A percentile compares a stretch with the other conserved stretches of the same genome.
Evolutionary conservation across 148 eudicot species (phyloP).

Genomic region (Pouteria glomerata): DNA sequence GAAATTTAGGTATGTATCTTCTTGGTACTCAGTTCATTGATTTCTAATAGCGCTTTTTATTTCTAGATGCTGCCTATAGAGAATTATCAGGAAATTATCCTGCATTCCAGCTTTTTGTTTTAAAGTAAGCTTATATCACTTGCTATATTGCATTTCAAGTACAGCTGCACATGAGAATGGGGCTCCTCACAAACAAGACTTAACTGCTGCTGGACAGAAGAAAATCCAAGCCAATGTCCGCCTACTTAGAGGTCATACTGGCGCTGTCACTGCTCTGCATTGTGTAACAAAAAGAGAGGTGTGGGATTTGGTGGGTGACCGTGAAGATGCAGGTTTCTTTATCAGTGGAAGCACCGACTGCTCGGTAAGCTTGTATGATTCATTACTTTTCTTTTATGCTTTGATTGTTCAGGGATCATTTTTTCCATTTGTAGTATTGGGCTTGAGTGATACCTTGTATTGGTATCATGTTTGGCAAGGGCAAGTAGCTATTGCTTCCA

Average conservation of each 20-base stretch:
- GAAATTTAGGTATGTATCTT: constrained; percentile 22
- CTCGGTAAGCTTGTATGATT: constrained; percentile 42
- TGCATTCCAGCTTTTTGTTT: neutral
- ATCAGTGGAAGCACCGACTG: constrained; percentile 99
- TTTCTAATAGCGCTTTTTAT: too few relatives aligned
- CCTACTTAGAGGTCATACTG: constrained; percentile 86
- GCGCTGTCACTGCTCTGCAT: constrained; percentile 91
- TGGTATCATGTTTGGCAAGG: neutral
- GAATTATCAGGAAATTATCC: too few relatives aligned
- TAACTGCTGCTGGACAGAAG: constrained; percentile 59
- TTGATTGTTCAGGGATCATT: neutral
- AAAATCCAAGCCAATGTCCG: constrained; percentile 78
- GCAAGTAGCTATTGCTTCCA: neutral
- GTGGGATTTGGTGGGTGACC: constrained; percentile 98
- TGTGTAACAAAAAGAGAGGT: constrained; percentile 98
- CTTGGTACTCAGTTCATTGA: neutral
- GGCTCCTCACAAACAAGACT: constrained; percentile 57
- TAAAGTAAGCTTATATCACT: neutral
- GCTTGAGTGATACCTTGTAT: neutral
- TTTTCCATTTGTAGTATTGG: neutral
- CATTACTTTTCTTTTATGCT: neutral
- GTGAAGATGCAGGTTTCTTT: constrained; percentile 99
- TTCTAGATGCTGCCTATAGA: too few relatives aligned
- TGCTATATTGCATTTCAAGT: neutral
- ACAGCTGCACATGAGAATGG: constrained; percentile 63